Base-by-base conservation (phyloP, 164 flowering plant species). In the Macadamia integrifolia region DNA sequence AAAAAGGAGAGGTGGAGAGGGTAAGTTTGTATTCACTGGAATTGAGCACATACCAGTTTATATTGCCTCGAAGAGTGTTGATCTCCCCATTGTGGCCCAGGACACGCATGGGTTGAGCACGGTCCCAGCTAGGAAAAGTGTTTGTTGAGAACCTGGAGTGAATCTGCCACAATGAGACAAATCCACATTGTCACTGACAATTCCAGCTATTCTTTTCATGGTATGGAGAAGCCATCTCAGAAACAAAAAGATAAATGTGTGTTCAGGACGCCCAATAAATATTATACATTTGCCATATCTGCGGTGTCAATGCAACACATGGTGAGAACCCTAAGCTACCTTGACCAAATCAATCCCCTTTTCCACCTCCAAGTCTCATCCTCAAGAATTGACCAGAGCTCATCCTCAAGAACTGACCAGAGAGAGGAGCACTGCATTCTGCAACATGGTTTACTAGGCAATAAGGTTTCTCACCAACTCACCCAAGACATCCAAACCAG, bases 111-210 rank as follows among this genome's bases (percentile, higher is more conserved):
- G 99, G 99, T 77, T 95, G 99, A 77, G 99, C 97, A 74, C 99
- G 97, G 79, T 95, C 99, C 99, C 99, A 95, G 79, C 99, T 95
- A 56, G 99, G 99, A 74, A 95, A 95, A 17, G 99, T 95, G 74
- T 95, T 95, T 18, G 99, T 95, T 8, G 99, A 95, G 80, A 95
- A 95, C 42, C 99, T 82, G 12, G 99, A 92, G 68, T 95, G 99
- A 68, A 95, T 71, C 99, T 95, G 83, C 75, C 50, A 46, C 17
- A 66, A 68, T 62, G n/a, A 76, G 63, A 68, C 40, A 52, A 56
- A 58, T 50, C 61, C 18, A 46, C 42, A 66, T 23, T 60, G 68
- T 79, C 69, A 81, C 72, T 66, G 42, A 31, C 13, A 64, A 43
- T n/a, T 78, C 31, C 65, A 44, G 1, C 56, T 2, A 13, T 30